Base-by-base conservation (phyloP, 2,329 filamentous ascomycete genomes). In the Claviceps sp. region DNA sequence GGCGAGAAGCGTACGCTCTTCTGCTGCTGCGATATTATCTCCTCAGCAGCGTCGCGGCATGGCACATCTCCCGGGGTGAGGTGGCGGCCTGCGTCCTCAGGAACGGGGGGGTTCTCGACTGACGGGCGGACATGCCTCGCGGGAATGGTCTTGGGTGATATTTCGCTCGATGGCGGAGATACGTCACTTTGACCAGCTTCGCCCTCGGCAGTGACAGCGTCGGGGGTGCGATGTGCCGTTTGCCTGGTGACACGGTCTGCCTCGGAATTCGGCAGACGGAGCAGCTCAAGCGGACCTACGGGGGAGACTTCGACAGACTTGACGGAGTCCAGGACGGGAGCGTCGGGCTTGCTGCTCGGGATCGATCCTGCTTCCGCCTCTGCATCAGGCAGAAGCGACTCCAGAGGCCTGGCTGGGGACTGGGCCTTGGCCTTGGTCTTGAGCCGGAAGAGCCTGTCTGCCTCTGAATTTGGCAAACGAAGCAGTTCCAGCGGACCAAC, bases 1-100 rank as follows among this genome's bases (percentile, higher is more conserved):
- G 83, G 77, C 3, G 84, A 85, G 60, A 88, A 88, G 8, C 82
- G 78, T 2, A 88, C 85, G 51, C 77, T 83, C 67, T 87, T 89
- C 42, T 67, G 68, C 38, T 72, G 69, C 59, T 73, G 76, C 6
- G 61, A 43, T 0, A 55, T 61, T 0, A 55, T 61, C 6, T 41
- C 51, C 16, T 61, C 61, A n/a, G 50, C 49, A 2, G 52, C 52
- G 46, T 61, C 60, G 37, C 57, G 57, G 1, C 57, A 60, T 34
- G 57, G 37, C 4, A 18, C 3, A 11, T 46, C 18, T 22, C 40
- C 52, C n/a, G 40, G 34, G 5, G 18, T 37, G 7, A 3, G 5
- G 9, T 34, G 22, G 1, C 18, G 46, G 20, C 16, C 49, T 20
- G 22, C 34, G 18, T 26, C 42, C 4, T 30, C 42, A 16, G 3